phyloP scores from a whole-genome alignment of 192 early-diverging fungal species.

The Thamnidium elegans region DNA sequence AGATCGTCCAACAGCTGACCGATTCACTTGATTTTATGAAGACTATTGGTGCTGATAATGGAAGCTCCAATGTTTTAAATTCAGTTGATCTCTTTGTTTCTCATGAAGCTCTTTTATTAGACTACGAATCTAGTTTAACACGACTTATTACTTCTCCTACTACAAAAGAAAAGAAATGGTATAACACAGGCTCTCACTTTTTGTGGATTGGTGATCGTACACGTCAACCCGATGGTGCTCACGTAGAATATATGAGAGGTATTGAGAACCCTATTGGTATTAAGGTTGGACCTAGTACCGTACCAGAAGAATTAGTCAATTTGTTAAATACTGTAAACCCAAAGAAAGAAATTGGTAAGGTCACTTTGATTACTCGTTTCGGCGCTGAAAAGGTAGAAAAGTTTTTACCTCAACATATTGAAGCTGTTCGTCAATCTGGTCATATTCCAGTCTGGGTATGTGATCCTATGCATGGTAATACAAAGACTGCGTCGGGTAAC shows the following conservation, averaged over 20 bases:
- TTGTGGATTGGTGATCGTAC: constrained; percentile 99
- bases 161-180: constrained; percentile 61
- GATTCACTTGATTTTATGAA: constrained; percentile 94
- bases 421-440: constrained; percentile 80
- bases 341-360: constrained; percentile 80
- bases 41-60: constrained; percentile 83
- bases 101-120: constrained; percentile 93
- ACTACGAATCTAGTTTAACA: constrained; percentile 89
- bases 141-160: constrained; percentile 53
- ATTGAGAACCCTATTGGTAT: constrained; percentile 96
- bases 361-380: constrained; percentile 95
- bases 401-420: constrained; percentile 83
- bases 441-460: constrained; percentile 94
- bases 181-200: constrained; percentile 95
- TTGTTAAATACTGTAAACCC: constrained; percentile 89
- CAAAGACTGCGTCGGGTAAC: constrained; percentile 67
- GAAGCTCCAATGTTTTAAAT: constrained; percentile 47
- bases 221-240: constrained; percentile 89
- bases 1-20: constrained; percentile 80
- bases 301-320: constrained; percentile 78
- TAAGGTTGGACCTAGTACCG: constrained; percentile 92
- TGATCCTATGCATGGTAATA: constrained; percentile 99
- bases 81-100: constrained; percentile 92
- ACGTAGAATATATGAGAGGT: constrained; percentile 98
- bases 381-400: constrained; percentile 81